Evolutionary conservation across 805 yeast genomes (phyloP).

Genomic region (Jamesozyma jinghongensis): DNA sequence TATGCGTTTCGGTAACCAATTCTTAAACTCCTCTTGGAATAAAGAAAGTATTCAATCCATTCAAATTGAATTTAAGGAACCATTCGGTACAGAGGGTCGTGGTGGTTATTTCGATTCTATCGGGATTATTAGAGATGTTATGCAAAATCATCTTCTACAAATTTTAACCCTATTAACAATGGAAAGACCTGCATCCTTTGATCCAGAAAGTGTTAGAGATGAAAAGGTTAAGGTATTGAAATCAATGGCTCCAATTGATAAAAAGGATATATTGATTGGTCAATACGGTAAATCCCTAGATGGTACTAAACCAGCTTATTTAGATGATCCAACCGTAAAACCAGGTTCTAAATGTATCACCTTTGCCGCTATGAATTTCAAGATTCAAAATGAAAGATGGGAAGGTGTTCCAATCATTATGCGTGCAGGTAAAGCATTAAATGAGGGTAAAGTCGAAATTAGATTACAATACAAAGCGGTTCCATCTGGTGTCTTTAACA

Average conservation of each 20-base stretch:
- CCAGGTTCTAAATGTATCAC: constrained; percentile 81
- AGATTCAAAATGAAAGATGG: constrained; percentile 92
- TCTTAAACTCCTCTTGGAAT: constrained; percentile 86
- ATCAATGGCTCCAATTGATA: constrained; percentile 61
- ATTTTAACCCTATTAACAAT: constrained; percentile 84
- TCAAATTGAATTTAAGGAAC: constrained; percentile 91
- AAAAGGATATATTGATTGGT: constrained; percentile 65
- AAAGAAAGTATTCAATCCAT: constrained; percentile 66
- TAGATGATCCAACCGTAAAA: constrained; percentile 86
- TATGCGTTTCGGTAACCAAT: constrained; percentile 82
- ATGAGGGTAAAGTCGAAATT: constrained; percentile 90
- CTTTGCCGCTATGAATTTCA: constrained; percentile 73
- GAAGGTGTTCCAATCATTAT: constrained; percentile 93
- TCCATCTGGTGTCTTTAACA: constrained; percentile 69
- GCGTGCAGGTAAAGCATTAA: constrained; percentile 97
- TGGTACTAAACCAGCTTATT: constrained; percentile 81
- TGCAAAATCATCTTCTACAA: constrained; percentile 95
- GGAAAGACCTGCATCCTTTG: constrained; percentile 91
- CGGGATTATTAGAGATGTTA: constrained; percentile 95
- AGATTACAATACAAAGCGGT: constrained; percentile 87
- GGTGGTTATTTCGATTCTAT: constrained; percentile 95
- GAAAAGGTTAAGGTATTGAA: constrained; percentile 91
- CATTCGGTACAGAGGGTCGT: constrained; percentile 98
- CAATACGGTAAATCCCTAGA: constrained; percentile 81
- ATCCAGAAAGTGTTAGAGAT: constrained; percentile 89